These are phyloP conservation scores for Colletotrichum cuscutae DNA, from an alignment of 2,329 filamentous ascomycete species.

Conservation along the genomic window DNA sequence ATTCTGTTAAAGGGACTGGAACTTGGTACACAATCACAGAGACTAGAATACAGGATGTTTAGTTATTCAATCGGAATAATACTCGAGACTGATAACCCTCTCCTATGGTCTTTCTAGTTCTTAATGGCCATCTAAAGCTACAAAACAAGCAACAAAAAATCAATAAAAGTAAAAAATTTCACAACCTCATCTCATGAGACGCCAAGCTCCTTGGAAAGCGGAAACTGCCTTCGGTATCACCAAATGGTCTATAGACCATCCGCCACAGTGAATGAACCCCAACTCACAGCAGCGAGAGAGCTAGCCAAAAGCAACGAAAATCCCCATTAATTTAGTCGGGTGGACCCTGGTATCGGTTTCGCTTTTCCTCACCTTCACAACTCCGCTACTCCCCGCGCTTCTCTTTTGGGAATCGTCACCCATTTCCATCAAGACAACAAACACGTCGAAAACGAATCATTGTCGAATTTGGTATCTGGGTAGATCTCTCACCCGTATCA, in stretches of 20 bases:
- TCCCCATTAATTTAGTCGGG: neutral
- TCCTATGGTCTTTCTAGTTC: too few species aligned
- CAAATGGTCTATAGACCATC: neutral
- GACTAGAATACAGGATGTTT: neutral
- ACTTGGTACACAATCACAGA: neutral
- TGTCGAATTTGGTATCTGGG: neutral
- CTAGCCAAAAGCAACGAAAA: neutral
- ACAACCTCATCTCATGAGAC: too few species aligned
- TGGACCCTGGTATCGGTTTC: neutral
- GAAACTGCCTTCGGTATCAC: neutral
- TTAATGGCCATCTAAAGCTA: too few species aligned
- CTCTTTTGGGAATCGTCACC: neutral
- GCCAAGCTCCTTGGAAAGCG: neutral
- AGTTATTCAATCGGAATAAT: neutral
- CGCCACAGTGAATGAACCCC: neutral
- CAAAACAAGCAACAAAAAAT: too few species aligned
- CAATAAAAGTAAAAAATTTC: too few species aligned
- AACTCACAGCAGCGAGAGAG: constrained; percentile 1
- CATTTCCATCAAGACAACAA: neutral
- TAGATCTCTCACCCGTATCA: neutral
- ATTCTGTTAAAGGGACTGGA: too few species aligned
- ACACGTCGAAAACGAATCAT: neutral
- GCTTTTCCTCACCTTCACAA: constrained; percentile 15
- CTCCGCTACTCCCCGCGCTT: constrained; percentile 22
- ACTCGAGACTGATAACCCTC: neutral